Percentiles rank a stretch among this genome's conserved stretches.
These are phyloP conservation scores for Coemansia sp. DNA, from an alignment of 192 early-diverging fungal genomes.

Conservation along the genomic window DNA sequence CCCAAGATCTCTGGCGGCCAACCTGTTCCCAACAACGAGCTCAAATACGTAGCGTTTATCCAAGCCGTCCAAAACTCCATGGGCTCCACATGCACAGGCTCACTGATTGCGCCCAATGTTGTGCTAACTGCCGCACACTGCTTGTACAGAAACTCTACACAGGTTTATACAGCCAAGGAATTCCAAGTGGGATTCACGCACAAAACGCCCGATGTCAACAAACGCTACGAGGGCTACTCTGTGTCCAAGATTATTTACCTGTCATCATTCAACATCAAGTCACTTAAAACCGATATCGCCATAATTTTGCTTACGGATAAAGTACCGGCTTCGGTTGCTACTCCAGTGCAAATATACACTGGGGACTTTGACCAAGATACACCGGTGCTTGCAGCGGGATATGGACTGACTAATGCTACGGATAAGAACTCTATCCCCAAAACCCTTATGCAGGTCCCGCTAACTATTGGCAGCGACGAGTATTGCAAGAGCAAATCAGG, in stretches of 20 bases:
- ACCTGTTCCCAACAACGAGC: slow-evolving; percentile 5
- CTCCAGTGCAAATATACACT: slow-evolving; percentile 16
- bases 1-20: slow-evolving; percentile 43
- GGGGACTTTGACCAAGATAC: neutral
- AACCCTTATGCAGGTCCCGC: slow-evolving; percentile 24
- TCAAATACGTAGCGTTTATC: slow-evolving; percentile 35
- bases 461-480: slow-evolving; percentile 14
- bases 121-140: slow-evolving; percentile 57
- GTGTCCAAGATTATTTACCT: slow-evolving; percentile 16
- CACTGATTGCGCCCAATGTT: slow-evolving; percentile 45
- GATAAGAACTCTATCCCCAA: slow-evolving; percentile 3
- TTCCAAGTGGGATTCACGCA: slow-evolving; percentile 24
- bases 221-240: slow-evolving; percentile 9
- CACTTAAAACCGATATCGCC: slow-evolving; percentile 35
- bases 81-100: slow-evolving; percentile 34
- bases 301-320: slow-evolving; percentile 25
- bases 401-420: slow-evolving; percentile 25
- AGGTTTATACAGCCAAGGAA: neutral
- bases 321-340: slow-evolving; percentile 18
- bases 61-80: neutral
- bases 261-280: slow-evolving; percentile 9
- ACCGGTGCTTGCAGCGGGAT: slow-evolving; percentile 25
- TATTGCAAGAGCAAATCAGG: slow-evolving; percentile 17
- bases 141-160: neutral
- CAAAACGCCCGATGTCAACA: slow-evolving; percentile 1